Conservation (phyloP, 2,329 filamentous ascomycete species). For the Colletotrichum endophyticum region DNA sequence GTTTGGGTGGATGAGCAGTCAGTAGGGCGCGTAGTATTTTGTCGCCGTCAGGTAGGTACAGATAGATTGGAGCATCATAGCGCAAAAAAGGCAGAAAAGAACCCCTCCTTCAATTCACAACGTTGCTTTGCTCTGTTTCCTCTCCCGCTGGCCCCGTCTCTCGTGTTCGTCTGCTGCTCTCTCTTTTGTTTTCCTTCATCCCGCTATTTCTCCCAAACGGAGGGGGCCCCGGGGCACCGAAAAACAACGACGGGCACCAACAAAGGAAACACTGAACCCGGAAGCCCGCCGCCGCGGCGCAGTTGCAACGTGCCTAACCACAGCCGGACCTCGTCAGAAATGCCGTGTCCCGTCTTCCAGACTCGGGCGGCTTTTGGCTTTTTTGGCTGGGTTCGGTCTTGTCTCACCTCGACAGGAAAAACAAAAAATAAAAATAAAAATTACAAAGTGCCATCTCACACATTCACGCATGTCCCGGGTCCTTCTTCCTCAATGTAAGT, state of each 20-base stretch:
- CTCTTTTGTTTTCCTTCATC: background rate
- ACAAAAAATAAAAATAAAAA: background rate
- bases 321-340: background rate
- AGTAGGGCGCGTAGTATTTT: background rate
- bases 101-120: background rate
- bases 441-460: background rate
- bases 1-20: background rate
- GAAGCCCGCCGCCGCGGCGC: conserved; percentile 11
- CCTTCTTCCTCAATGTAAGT: background rate
- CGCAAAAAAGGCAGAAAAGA: background rate
- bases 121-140: background rate
- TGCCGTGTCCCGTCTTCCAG: conserved; percentile 1
- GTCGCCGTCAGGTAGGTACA: background rate
- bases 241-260: background rate
- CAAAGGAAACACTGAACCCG: background rate
- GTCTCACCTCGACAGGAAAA: conserved; percentile 7
- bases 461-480: background rate
- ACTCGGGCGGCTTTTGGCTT: background rate
- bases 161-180: background rate
- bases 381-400: background rate
- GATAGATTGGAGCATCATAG: conserved; percentile 7
- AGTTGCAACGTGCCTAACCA: conserved; percentile 15
- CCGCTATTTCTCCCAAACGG: background rate
- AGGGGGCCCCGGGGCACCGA: background rate
- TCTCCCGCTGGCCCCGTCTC: background rate